Conservation (phyloP, 1,284 basidiomycete species). For the Trametes versicolor region DNA sequence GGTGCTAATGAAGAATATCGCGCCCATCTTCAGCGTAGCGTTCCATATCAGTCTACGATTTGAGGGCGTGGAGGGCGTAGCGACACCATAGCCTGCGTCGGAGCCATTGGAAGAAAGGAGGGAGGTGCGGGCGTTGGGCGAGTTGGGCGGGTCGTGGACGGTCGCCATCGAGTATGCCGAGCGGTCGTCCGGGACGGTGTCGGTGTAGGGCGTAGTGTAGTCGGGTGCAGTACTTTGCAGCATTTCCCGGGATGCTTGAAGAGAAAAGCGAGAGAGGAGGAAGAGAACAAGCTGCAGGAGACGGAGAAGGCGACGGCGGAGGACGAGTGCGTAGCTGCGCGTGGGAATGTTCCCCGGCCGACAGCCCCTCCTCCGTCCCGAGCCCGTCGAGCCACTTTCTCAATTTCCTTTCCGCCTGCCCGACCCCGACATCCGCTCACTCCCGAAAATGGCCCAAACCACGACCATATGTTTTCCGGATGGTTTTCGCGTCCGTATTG, state of each 20-base stretch:
- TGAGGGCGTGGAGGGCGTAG: constrained; percentile 54
- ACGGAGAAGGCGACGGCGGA: constrained; percentile 8
- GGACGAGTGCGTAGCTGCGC: constrained; percentile 5
- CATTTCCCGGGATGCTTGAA: constrained; percentile 11
- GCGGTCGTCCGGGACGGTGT: constrained; percentile 48
- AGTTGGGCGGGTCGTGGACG: constrained; percentile 50
- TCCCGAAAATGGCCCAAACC: neutral
- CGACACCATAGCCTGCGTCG: constrained; percentile 59
- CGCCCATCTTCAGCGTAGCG: constrained; percentile 85
- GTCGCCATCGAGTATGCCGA: constrained; percentile 75
- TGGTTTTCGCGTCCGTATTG: neutral
- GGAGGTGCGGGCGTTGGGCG: constrained; percentile 45
- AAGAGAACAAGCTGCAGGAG: constrained; percentile 14
- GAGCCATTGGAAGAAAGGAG: constrained; percentile 49
- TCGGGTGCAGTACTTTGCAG: constrained; percentile 17
- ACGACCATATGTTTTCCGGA: no score
- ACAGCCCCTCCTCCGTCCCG: constrained; percentile 8
- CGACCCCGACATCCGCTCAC: neutral
- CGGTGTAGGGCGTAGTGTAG: constrained; percentile 37
- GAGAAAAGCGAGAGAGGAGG: constrained; percentile 16
- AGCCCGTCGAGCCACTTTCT: constrained; percentile 13
- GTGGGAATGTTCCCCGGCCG: constrained; percentile 22
- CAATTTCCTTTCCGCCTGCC: neutral
- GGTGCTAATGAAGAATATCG: constrained; percentile 78
- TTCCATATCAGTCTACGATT: constrained; percentile 69